Conservation (phyloP, 2,329 filamentous ascomycete genomes). For the Alternaria ventricosa region DNA sequence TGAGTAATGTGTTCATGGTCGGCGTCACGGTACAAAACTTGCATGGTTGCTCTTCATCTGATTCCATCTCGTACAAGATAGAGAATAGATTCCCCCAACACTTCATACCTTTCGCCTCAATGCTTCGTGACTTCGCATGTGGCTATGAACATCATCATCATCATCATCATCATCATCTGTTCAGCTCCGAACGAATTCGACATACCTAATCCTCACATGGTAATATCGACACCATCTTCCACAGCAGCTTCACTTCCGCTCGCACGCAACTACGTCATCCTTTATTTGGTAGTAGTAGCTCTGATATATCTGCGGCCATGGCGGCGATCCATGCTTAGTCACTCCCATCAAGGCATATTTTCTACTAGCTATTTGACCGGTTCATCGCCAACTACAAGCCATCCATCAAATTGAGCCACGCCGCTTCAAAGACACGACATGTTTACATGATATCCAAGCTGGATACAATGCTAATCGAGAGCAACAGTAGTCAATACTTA, state of each 20-base stretch:
- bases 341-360: neutral
- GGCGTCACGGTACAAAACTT: constrained; percentile 35
- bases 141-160: neutral
- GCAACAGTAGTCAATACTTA: neutral
- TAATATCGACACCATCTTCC: neutral
- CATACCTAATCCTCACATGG: neutral
- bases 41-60: constrained; percentile 11
- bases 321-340: neutral
- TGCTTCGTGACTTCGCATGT: neutral
- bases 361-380: neutral
- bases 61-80: constrained; percentile 9
- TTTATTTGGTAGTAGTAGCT: neutral
- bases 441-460: neutral
- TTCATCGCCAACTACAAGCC: neutral
- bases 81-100: constrained; percentile 1
- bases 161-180: neutral
- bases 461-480: neutral
- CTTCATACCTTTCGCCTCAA: neutral
- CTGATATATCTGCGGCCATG: too few species aligned
- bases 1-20: constrained; percentile 38
- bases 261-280: neutral
- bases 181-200: neutral
- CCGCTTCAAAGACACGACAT: neutral
- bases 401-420: neutral
- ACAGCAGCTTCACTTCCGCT: neutral